phyloP scores from a whole-genome alignment of 345 rosid species.

The Conringia planisiliqua region DNA sequence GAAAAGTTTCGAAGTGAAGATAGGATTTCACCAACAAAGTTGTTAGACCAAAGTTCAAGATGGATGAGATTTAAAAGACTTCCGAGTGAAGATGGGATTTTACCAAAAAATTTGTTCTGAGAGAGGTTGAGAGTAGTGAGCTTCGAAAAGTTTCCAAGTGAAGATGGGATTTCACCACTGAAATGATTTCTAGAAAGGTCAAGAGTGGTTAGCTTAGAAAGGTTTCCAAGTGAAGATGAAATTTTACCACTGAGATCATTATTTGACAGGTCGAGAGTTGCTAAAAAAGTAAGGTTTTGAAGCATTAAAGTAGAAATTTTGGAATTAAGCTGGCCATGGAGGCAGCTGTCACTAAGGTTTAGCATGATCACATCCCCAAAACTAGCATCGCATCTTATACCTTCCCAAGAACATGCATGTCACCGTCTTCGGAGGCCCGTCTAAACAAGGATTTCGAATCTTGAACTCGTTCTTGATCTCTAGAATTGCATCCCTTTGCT shows the following conservation, averaged over 20 bases:
- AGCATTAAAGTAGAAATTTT: neutral
- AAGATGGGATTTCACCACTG: neutral
- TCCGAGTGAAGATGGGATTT: neutral
- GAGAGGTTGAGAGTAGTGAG: neutral
- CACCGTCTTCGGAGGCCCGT: neutral
- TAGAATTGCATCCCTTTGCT: neutral
- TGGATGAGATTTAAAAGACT: too few relatives aligned
- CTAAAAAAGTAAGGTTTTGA: neutral
- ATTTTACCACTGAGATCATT: neutral
- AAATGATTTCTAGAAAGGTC: neutral
- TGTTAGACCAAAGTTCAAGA: too few relatives aligned
- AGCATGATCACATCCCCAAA: neutral
- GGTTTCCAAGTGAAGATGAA: neutral
- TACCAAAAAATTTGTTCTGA: neutral
- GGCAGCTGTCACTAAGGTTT: neutral
- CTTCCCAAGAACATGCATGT: neutral
- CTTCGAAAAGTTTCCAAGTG: neutral
- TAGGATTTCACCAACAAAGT: too few relatives aligned
- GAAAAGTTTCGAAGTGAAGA: neutral
- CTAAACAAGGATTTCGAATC: neutral
- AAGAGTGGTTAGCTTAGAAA: neutral
- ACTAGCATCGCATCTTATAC: neutral
- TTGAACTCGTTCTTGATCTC: neutral
- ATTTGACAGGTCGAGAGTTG: too few relatives aligned
- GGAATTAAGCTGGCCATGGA: neutral